Base-by-base conservation (phyloP, 177 flowering plant genomes). In the Telopea speciosissima region DNA sequence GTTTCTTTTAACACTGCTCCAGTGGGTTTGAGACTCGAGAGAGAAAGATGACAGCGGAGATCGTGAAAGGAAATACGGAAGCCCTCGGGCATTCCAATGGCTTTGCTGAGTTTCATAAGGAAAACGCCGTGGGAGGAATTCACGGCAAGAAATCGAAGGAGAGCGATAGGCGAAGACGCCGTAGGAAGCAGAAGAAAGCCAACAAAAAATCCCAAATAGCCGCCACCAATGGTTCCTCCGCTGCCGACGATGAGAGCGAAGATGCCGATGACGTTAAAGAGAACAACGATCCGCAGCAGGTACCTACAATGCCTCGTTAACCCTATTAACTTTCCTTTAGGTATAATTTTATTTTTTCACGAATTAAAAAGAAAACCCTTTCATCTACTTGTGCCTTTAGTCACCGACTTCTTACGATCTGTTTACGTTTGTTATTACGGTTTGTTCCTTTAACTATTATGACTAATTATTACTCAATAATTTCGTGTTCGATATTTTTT, bases 161-260 rank as follows among this genome's bases (percentile, higher is more conserved):
- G 78, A 84, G 70, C 70, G 95, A 90, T 24, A 82, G 91, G 6
- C 90, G 97, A 13, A 87, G 94, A 45, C 85, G 93, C 49, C 71
- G 93, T 65, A 83, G 92, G 24, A 89, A 90, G 84, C 91, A 90
- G 80, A 91, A 94, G 91, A 94, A 92, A 88, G 90, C 82, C 74
- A 82, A 80, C 66, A 89, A 82, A 73, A 56, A 36, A 64, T 68
- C 33, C 36, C 33, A 11, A 12, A 77, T 68, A 5, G 62, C 80
- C 24, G 49, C 40, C 40, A 36, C 40, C 40, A 36, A 36, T 8
- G 40, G 40, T 36, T 5, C 40, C 40, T 36, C 40, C 9, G 40
- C 40, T 36, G 40, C 42, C 52, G 77, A 65, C 9, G 82, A 68
- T 10, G 81, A 81, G 5, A 80, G 73, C 56, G 61, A 58, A 21